Evolutionary conservation across 2,329 filamentous ascomycete species (phyloP).

Genomic region (Xylariaceae sp.): DNA sequence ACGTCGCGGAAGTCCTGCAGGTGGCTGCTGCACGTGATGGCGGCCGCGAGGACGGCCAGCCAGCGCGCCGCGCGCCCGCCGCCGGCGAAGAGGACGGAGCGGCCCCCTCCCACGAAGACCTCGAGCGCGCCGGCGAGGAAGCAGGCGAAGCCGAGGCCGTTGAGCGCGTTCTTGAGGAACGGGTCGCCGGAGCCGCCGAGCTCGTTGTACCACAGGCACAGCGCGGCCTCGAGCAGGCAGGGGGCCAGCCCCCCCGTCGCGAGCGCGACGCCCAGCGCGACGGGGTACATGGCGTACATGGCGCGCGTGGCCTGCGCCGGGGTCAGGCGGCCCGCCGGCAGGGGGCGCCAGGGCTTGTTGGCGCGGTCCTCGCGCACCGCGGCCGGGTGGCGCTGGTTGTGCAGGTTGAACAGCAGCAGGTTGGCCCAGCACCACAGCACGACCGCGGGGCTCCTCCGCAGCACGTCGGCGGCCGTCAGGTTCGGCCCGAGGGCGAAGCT

Average conservation of each 20-base stretch:
- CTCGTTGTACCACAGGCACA: conserved; percentile 9
- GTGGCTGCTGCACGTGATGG: conserved; percentile 5
- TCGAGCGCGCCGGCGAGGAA: conserved; percentile 5
- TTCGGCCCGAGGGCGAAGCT: not conserved
- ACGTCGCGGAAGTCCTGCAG: conserved; percentile 9
- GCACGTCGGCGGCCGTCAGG: not conserved
- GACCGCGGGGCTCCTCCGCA: not conserved
- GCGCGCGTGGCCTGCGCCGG: conserved; percentile 3
- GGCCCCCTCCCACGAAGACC: conserved; percentile 4
- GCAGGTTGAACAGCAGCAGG: conserved; percentile 10
- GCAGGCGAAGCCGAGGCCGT: conserved; percentile 5
- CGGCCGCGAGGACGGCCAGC: conserved; percentile 1
- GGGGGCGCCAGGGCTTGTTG: conserved; percentile 14
- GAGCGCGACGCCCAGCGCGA: not conserved
- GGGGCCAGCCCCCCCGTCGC: conserved; percentile 1
- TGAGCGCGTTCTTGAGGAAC: conserved; percentile 6
- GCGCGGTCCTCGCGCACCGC: conserved; percentile 8
- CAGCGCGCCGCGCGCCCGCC: conserved; percentile 1
- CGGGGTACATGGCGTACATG: conserved; percentile 2
- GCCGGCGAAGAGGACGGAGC: conserved; percentile 4
- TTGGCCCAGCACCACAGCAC: conserved; percentile 3
- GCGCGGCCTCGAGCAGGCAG: conserved; percentile 2
- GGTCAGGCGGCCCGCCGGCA: conserved; percentile 6
- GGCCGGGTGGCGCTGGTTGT: conserved; percentile 8
- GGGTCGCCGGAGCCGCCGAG: conserved; percentile 2